Percentiles rank a stretch among this genome's conserved stretches.
Evolutionary conservation across 2,329 filamentous ascomycete species (phyloP).

Genomic region (Clonostachys sp.): DNA sequence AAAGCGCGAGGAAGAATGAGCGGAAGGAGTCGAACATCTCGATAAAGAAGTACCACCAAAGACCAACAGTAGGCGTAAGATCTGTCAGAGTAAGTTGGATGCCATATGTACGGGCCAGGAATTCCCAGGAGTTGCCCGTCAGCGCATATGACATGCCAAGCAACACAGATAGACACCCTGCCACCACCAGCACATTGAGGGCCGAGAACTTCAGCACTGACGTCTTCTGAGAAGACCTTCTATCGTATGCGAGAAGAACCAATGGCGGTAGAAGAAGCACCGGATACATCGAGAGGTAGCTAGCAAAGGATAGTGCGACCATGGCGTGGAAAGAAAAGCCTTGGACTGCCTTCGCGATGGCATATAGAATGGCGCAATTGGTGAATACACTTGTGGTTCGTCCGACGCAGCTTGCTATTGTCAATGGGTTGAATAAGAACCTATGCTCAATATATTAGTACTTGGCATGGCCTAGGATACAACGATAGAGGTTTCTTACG

Average conservation of each 20-base stretch:
- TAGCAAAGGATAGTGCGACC: conserved; percentile 79
- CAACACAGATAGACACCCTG: conserved; percentile 52
- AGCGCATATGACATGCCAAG: conserved; percentile 69
- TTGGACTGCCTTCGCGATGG: conserved; percentile 73
- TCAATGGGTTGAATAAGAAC: conserved; percentile 93
- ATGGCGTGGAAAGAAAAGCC: conserved; percentile 73
- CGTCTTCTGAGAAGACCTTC: conserved; percentile 31
- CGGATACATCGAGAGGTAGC: conserved; percentile 91
- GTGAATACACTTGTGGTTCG: conserved; percentile 87
- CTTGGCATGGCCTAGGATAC: not conserved
- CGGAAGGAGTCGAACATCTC: conserved; percentile 99
- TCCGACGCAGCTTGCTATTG: conserved; percentile 83
- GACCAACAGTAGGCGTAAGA: conserved; percentile 86
- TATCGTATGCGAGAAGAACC: conserved; percentile 73
- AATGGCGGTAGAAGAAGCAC: conserved; percentile 81
- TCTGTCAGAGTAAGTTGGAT: conserved; percentile 89
- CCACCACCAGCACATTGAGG: conserved; percentile 47
- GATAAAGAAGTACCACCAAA: conserved; percentile 99
- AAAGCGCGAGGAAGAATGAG: conserved; percentile 94
- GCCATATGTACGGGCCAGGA: conserved; percentile 84
- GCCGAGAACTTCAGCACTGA: conserved; percentile 46
- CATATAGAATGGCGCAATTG: conserved; percentile 79
- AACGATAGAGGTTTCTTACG: conserved; percentile 39
- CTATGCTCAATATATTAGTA: conserved; percentile 33
- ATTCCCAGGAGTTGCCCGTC: conserved; percentile 78